phyloP scores from a whole-genome alignment of 768 basidiomycete species.

The Coprinopsis sp. region DNA sequence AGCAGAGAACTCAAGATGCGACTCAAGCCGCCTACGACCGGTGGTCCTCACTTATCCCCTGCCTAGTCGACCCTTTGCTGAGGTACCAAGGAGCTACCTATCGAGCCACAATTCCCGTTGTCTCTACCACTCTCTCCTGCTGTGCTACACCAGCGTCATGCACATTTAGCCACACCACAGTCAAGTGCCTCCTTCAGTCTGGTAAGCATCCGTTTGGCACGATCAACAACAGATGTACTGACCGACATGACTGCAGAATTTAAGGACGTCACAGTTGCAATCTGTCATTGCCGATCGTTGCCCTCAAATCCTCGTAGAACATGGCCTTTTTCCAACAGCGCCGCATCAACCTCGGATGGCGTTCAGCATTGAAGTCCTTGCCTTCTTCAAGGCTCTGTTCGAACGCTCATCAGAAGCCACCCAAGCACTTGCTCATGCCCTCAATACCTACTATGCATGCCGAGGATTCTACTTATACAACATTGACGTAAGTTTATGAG shows the following conservation, averaged over 20 bases:
- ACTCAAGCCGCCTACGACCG: no score
- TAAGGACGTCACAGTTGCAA: neutral
- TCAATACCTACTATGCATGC: neutral
- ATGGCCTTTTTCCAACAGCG: constrained; percentile 28
- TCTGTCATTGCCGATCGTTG: constrained; percentile 19
- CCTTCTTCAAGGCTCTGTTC: neutral
- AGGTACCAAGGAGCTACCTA: no score
- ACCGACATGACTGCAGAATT: neutral
- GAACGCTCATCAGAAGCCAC: neutral
- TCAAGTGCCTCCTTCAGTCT: no score
- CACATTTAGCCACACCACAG: no score
- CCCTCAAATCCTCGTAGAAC: constrained; percentile 19
- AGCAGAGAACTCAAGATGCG: no score
- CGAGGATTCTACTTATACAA: neutral
- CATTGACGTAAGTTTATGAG: neutral
- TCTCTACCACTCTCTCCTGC: no score
- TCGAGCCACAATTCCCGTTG: no score
- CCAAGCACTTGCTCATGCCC: neutral
- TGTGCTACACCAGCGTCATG: no score
- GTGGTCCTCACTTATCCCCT: no score
- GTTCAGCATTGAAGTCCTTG: neutral
- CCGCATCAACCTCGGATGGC: constrained; percentile 14
- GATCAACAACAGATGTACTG: no score
- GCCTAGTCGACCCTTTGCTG: no score
- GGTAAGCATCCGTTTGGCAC: no score